Conservation (phyloP, 345 rosid genomes). For the Carallia brachiata region DNA sequence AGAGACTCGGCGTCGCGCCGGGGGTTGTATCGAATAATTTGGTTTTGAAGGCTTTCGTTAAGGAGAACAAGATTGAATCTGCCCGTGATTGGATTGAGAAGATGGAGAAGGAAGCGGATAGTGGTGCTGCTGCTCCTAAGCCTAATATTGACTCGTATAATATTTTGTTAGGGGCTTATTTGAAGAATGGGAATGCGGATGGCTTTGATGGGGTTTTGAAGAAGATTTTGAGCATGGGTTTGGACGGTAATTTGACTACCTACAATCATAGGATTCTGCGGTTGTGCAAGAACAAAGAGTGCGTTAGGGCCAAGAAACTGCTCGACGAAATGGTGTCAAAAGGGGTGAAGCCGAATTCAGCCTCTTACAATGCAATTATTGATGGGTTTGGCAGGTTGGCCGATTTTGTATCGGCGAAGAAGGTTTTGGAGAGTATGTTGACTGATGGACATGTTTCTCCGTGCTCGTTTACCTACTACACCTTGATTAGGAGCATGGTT, state of each 20-base stretch:
- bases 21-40: conserved; percentile 26
- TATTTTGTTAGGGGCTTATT: conserved; percentile 25
- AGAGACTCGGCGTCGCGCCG: conserved; percentile 20
- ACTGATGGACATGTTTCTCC: conserved; percentile 22
- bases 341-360: conserved; percentile 25
- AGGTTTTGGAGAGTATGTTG: conserved; percentile 27
- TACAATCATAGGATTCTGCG: conserved; percentile 26
- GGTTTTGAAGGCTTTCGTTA: conserved; percentile 28
- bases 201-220: conserved; percentile 28
- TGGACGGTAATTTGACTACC: conserved; percentile 20
- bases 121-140: conserved; percentile 2
- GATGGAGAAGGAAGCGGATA: conserved; percentile 12
- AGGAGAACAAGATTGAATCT: conserved; percentile 16
- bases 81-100: conserved; percentile 29
- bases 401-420: conserved; percentile 31
- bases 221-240: conserved; percentile 24
- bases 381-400: conserved; percentile 27
- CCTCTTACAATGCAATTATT: conserved; percentile 24
- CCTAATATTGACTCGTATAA: conserved; percentile 28
- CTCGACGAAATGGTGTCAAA: conserved; percentile 30
- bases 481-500: conserved; percentile 31
- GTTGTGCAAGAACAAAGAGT: conserved; percentile 30
- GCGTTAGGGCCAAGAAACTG: conserved; percentile 27
- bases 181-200: conserved; percentile 12
- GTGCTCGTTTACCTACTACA: conserved; percentile 27